phyloP scores from a whole-genome alignment of 805 yeast genomes.

The Ogataea parapolymorpha region DNA sequence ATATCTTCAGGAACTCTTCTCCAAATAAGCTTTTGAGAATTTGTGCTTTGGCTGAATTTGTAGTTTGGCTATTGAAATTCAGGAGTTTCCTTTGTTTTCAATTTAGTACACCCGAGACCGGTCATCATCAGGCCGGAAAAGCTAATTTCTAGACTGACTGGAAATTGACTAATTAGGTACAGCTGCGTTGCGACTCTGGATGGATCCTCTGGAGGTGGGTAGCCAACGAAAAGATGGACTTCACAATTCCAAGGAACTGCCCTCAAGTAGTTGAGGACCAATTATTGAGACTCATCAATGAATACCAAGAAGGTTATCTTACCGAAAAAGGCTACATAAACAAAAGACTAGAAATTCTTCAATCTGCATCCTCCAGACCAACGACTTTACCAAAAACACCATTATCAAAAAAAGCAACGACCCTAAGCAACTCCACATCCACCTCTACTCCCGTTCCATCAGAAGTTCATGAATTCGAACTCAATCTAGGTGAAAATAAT shows the following conservation, averaged over 20 bases:
- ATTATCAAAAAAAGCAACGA: constrained; percentile 10
- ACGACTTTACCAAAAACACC: constrained; percentile 10
- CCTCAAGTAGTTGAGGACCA: constrained; percentile 35
- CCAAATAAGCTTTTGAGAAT: no score
- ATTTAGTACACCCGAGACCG: no score
- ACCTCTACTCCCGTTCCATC: constrained; percentile 16
- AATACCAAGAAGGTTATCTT: constrained; percentile 63
- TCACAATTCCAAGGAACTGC: constrained; percentile 44
- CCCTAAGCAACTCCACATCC: constrained; percentile 15
- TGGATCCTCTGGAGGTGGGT: no score
- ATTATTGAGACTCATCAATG: constrained; percentile 43
- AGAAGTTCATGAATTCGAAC: constrained; percentile 15
- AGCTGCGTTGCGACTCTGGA: no score
- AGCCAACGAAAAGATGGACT: constrained; percentile 35
- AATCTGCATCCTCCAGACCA: constrained; percentile 14
- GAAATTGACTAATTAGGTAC: no score
- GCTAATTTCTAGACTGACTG: no score
- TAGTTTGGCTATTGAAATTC: no score
- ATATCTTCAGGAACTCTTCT: no score
- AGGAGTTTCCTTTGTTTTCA: no score
- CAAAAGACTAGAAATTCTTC: constrained; percentile 46
- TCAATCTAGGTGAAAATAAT: constrained; percentile 4
- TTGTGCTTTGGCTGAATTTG: no score
- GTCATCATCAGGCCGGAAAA: no score
- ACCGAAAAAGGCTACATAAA: constrained; percentile 71